Base-by-base conservation (phyloP, 192 early-diverging fungal species). In the Gigaspora rosea region DNA sequence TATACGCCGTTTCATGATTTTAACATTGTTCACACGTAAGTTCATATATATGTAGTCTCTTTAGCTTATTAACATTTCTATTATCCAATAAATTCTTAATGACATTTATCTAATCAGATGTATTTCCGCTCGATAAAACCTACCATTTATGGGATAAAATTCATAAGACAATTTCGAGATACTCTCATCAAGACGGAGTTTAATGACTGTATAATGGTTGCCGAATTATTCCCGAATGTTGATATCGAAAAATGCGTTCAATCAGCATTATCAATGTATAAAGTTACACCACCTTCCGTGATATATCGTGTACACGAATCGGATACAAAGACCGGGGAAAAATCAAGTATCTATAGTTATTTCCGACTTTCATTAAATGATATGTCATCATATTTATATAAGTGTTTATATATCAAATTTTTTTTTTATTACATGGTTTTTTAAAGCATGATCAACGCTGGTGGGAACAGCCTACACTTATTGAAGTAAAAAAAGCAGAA, bases 1-100 rank as follows among this genome's bases (percentile, higher is more conserved):
- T 95, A 27, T 95, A 91, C 79, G 93, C 92, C 7, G 92, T 95
- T 47, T 88, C 91, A 41, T 95, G 93, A 91, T 91, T 95, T 85
- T 95, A 83, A 95, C 93, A 1, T 72, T 95, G 33, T 95, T 92
- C 79, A 91, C 93, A 9, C 92, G 91, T 91, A 87, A 90, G 84
- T 81, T 62, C 27, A 27, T 27, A 27, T 27, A 27, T 27, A 27
- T 27, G 27, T 27, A 27, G 27, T 47, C 16, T 47, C 10, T 27
- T 41, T 48, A 48, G 8, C 13, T 73, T 15, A 71, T n/a, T 76
- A 61, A 22, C 15, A 56, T 64, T 59, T 68, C 64, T 80, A 46
- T 20, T 8, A 56, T 63, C 22, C 16, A 15, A 46, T n/a, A 61
- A 36, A 4, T 52, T 18, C 13, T 57, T 4, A n/a, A 61, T 48